Evolutionary conservation across 192 early-diverging fungal genomes (phyloP).

Genomic region (Pecoramyces ruminantium): DNA sequence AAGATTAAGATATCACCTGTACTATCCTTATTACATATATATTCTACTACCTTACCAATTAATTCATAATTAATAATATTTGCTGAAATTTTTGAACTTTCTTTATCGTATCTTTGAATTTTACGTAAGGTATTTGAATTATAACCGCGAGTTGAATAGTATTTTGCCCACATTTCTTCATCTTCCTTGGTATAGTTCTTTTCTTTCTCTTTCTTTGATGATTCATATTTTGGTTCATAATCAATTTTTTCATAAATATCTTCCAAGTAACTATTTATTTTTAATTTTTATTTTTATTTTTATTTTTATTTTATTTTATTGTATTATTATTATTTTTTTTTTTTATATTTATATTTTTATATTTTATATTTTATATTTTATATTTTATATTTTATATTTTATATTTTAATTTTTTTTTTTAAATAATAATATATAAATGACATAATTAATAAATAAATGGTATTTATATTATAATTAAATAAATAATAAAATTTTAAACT

Average conservation of each 20-base stretch:
- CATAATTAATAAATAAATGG: too few species aligned
- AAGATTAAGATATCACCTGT: conserved; percentile 60
- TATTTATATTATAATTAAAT: too few species aligned
- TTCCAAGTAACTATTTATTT: background rate
- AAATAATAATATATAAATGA: too few species aligned
- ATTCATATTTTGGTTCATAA: background rate
- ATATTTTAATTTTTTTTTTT: too few species aligned
- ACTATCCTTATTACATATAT: background rate
- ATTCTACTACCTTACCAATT: background rate
- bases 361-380: too few species aligned
- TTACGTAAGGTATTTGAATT: conserved; percentile 27
- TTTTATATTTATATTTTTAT: too few species aligned
- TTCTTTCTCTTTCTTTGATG: conserved; percentile 8
- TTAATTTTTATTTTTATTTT: too few species aligned
- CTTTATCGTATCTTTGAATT: background rate
- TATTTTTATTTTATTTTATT: too few species aligned
- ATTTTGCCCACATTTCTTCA: conserved; percentile 9
- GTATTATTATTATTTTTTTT: too few species aligned
- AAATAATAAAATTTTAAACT: too few species aligned
- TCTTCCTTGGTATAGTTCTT: conserved; percentile 17
- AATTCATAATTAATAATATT: background rate
- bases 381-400: too few species aligned
- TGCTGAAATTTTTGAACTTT: background rate
- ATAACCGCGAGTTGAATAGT: conserved; percentile 30
- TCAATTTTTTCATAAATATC: background rate